phyloP scores from a whole-genome alignment of 1,284 basidiomycete genomes.

The Microbotryum silenes-acaulis region DNA sequence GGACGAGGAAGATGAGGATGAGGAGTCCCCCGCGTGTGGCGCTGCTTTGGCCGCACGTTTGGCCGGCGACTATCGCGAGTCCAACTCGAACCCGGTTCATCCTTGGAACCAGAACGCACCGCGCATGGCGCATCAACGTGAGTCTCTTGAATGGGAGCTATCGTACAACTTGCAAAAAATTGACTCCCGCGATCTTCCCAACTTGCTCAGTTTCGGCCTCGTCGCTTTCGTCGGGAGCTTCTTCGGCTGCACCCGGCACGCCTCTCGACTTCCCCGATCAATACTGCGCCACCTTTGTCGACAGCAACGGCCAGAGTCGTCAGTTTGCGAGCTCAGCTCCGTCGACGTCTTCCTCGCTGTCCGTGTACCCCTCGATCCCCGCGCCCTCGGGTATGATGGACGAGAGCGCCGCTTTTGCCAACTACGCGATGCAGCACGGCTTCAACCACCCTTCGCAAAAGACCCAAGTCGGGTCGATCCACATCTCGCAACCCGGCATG shows the following conservation, averaged over 20 bases:
- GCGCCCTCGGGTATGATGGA: neutral
- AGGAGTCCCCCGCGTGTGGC: too few relatives aligned
- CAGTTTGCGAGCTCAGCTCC: neutral
- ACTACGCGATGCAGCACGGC: neutral
- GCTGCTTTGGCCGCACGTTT: too few relatives aligned
- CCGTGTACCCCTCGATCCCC: neutral
- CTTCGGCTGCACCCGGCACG: neutral
- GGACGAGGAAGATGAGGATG: too few relatives aligned
- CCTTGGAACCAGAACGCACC: too few relatives aligned
- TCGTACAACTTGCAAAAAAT: too few relatives aligned
- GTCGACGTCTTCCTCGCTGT: neutral
- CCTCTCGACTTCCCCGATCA: conserved; percentile 3
- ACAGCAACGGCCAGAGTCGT: neutral
- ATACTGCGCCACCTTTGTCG: neutral
- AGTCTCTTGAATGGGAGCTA: too few relatives aligned
- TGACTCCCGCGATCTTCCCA: too few relatives aligned
- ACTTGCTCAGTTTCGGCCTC: neutral
- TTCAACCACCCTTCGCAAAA: neutral
- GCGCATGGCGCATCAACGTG: too few relatives aligned
- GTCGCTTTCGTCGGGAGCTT: neutral
- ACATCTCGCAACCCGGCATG: too few relatives aligned
- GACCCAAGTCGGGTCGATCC: too few relatives aligned
- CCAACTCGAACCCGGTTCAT: too few relatives aligned
- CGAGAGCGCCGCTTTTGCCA: neutral
- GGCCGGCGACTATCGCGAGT: too few relatives aligned